Conservation (phyloP, 306 rosid genomes). For the Adenanthera pavonina region DNA sequence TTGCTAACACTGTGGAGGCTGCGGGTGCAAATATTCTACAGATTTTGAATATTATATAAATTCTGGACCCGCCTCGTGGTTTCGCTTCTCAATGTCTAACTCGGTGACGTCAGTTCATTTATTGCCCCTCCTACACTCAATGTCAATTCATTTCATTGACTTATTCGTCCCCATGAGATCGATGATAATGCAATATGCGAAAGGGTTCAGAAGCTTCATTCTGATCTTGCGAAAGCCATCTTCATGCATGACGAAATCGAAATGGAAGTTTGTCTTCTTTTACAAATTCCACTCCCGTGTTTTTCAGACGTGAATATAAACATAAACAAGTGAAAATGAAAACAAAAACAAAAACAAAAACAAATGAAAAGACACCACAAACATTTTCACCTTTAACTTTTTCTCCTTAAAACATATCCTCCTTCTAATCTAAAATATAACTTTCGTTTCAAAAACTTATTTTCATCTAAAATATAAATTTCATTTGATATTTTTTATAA, state of each 20-base stretch:
- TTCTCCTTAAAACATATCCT: neutral
- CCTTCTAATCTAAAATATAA: too few species aligned
- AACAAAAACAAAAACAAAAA: neutral
- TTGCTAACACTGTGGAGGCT: neutral
- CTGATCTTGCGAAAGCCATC: neutral
- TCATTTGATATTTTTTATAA: too few species aligned
- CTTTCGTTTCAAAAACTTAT: too few species aligned
- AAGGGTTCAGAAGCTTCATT: neutral
- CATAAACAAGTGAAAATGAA: too few species aligned
- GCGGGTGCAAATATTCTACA: neutral
- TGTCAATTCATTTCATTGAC: neutral
- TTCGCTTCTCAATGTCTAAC: neutral
- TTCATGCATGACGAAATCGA: neutral
- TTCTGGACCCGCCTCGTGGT: neutral
- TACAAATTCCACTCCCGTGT: neutral
- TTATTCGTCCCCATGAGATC: neutral
- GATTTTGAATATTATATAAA: neutral
- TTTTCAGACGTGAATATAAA: too few species aligned
- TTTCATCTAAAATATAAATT: too few species aligned
- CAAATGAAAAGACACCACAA: neutral
- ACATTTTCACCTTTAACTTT: neutral
- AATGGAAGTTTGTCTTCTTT: too few species aligned
- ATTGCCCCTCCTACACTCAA: neutral
- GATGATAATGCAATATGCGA: neutral
- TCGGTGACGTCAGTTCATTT: neutral